Evolutionary conservation across 2,329 filamentous ascomycete species (phyloP), one percentile per base, ranked within the genome.

Genomic region (Cladosporium halotolerans): DNA sequence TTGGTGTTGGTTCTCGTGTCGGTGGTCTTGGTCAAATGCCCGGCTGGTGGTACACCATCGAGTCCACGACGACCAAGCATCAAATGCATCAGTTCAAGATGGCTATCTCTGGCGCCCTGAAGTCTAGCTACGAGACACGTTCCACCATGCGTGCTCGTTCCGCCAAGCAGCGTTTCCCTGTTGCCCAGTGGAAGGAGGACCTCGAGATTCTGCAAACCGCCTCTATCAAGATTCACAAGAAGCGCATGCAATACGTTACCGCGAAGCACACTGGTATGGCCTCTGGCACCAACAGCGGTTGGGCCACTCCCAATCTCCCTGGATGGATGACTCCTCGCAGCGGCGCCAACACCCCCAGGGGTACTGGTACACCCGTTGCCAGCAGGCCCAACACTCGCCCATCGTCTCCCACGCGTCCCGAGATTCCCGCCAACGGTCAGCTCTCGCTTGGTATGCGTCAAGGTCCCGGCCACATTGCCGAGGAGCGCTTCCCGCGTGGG

Each of bases 11-110:
- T 43, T 80, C 82, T 36, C 75, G 82, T 51, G 83, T 86, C 36
- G 83, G 83, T 59, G 83, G 83, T 52, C 73, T 86, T 18, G 82
- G 83, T n/a, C 80, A 84, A 63, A 85, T 86, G 82, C 83, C 83
- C 16, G 83, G 83, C 19, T 85, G 82, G 79, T 86, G 83, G 83
- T 86, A 80, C 65, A 85, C 83, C 0, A 79, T 86, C 53, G 83
- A 86, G 64, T 84, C 81, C 0, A 82, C 77, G 5, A 80, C 80
- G 1, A 83, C 82, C 0, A 76, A 76, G 41, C 83, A 86, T 69
- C 69, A 85, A 41, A 72, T 85, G 51, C 77, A 80, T 43, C 83
- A 86, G 63, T 85, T 86, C 72, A 82, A 80, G 65, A 73, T 76
- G 58, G 80, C 83, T 10, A 85, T 86, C 57, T 70, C 79, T n/a